Percentiles rank a stretch among this genome's conserved stretches.
These are phyloP conservation scores for Botrytis squamosa DNA, from an alignment of 2,329 filamentous ascomycete genomes.

Conservation along the genomic window DNA sequence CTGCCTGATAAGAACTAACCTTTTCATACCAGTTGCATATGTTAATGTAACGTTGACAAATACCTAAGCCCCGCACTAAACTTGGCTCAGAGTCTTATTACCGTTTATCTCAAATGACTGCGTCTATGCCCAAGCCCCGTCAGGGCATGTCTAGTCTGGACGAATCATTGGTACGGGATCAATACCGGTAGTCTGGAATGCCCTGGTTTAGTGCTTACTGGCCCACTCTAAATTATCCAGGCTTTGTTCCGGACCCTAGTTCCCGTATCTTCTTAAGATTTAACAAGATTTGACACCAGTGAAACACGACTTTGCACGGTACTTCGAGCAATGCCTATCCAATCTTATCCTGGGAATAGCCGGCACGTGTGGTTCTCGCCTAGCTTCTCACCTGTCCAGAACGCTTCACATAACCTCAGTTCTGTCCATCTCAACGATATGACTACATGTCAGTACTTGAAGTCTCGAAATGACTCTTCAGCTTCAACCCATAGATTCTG, in stretches of 20 bases:
- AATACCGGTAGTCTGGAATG: not conserved
- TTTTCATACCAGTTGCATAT: not conserved
- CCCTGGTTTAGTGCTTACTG: not conserved
- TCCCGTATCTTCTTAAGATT: not conserved
- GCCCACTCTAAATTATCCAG: not conserved
- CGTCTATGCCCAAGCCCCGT: not conserved
- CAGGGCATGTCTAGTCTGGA: not conserved
- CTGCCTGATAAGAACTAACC: not conserved
- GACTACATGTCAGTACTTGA: not conserved
- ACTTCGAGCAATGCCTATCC: not conserved
- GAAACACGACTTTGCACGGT: not conserved
- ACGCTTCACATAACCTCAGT: not conserved
- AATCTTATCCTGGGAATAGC: not conserved
- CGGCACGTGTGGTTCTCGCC: not conserved
- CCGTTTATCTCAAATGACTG: not conserved
- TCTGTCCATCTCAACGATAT: not conserved
- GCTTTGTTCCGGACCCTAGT: not conserved
- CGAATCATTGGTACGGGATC: not conserved
- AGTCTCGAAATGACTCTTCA: not conserved
- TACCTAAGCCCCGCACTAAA: not conserved
- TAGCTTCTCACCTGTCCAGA: not conserved
- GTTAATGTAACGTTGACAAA: not conserved
- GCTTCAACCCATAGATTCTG: slow-evolving; percentile 7
- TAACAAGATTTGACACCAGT: not conserved
- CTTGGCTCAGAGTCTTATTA: not conserved